These are phyloP conservation scores for Vigna nakashimae DNA, from an alignment of 306 rosid genomes.

Conservation along the genomic window DNA sequence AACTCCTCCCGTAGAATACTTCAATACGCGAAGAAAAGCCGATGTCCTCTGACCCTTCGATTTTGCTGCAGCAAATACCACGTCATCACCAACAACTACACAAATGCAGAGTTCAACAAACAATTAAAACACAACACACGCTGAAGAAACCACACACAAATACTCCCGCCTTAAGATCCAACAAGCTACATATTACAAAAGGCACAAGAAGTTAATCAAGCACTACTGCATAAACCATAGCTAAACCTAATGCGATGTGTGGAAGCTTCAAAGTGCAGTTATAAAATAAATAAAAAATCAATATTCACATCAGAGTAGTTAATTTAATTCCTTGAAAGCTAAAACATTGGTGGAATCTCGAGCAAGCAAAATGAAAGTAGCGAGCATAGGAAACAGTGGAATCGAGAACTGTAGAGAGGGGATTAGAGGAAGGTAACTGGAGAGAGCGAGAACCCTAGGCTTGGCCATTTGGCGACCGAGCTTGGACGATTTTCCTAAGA, in stretches of 20 bases:
- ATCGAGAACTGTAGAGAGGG: neutral
- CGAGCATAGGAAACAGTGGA: neutral
- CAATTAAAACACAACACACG: constrained; percentile 2
- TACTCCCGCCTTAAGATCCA: constrained; percentile 21
- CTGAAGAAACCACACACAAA: neutral
- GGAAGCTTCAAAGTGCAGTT: neutral
- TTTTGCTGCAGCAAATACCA: constrained; percentile 67
- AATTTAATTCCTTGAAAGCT: constrained; percentile 28
- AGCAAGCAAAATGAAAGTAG: constrained; percentile 17
- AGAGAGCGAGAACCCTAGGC: constrained; percentile 97
- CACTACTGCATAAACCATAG: neutral
- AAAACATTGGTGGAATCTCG: constrained; percentile 12
- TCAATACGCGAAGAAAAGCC: constrained; percentile 89
- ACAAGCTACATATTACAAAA: constrained; percentile 17
- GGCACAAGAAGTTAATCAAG: neutral
- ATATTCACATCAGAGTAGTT: constrained; percentile 35
- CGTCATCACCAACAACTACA: constrained; percentile 40
- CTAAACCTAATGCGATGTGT: neutral
- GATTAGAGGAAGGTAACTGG: constrained; percentile 61
- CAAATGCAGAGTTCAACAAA: constrained; percentile 32
- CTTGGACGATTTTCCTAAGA: constrained; percentile 81
- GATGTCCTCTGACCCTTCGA: constrained; percentile 71
- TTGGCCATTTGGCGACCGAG: constrained; percentile 95
- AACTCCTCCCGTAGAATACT: constrained; percentile 96
- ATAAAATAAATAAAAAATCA: neutral